Conservation (phyloP, 768 basidiomycete genomes). For the Mycena epipterygia region DNA sequence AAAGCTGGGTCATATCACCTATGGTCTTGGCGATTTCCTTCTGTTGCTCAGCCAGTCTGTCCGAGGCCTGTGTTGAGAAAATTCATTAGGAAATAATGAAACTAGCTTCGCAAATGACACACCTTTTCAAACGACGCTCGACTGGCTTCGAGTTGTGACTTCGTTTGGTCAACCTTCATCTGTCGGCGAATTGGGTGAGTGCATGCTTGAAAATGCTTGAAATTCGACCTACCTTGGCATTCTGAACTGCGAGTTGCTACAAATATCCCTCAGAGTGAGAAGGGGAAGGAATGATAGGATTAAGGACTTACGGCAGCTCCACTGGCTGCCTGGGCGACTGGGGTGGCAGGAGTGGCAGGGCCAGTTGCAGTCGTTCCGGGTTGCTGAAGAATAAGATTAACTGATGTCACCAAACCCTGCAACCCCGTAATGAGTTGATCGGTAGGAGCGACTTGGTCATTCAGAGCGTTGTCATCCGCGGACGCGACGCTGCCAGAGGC, state of each 20-base stretch:
- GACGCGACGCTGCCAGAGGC: neutral
- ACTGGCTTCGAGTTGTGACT: neutral
- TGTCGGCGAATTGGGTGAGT: neutral
- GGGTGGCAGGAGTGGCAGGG: neutral
- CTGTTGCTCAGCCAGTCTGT: neutral
- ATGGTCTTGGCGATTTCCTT: neutral
- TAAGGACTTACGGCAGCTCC: neutral
- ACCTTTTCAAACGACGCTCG: neutral
- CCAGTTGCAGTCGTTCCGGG: neutral
- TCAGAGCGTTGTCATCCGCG: too few relatives aligned
- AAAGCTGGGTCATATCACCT: neutral
- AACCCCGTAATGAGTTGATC: too few relatives aligned
- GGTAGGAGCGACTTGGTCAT: too few relatives aligned
- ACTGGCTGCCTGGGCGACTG: neutral
- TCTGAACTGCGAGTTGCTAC: conserved; percentile 1
- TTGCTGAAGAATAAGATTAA: neutral
- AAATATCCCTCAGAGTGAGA: neutral
- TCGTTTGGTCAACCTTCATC: conserved; percentile 10
- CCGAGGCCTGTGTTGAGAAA: neutral
- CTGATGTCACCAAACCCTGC: neutral
- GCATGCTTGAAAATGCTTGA: neutral
- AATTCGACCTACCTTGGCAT: too few relatives aligned
- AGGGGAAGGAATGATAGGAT: neutral
- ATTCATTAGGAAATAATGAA: neutral
- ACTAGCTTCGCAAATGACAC: too few relatives aligned